Evolutionary conservation across 208 protist genomes (phyloP), one percentile per base, ranked within the genome.

Genomic region (Leishmania lainsoni): DNA sequence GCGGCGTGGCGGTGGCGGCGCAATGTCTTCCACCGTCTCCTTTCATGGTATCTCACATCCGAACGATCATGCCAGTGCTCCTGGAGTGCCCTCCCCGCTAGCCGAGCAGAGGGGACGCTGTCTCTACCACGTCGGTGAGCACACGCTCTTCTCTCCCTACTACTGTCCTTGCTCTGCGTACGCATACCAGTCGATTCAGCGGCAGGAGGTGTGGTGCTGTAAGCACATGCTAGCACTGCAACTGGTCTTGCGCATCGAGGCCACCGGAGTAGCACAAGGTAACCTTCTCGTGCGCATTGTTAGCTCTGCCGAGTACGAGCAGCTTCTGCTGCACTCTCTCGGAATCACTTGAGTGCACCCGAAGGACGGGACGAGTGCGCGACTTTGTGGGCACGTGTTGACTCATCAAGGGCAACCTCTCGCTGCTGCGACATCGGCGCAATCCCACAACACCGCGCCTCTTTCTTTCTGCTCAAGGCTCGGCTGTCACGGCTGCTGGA

Each of bases 131-230:
- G 89, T 97, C 20, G 94, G 94, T 10, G 91, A 96, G 16, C 88
- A 96, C 81, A 84, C 83, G 14, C 81, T 97, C 17, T 86, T 94
- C 29, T 96, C 94, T 3, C 89, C 89, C 20, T 92, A 90, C 61
- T 97, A 92, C 81, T 97, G 94, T 73, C 90, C 91, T 6, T 97
- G 94, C 69, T 89, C 89, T 32, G 92, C 94, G 5, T 97, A 97
- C 79, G 85, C 84, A 14, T 96, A 91, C 74, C 87, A 93, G 75
- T 89, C 90, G 26, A 90, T 97, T 66, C 90, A 90, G 58, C 87
- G 92, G 9, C 86, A 93, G 59, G 92, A 96, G 16, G 83, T 89
- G 77, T 96, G 86, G 84, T 89, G 88, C 71, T 97, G 94, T 80
- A 97, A 97, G 80, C 94, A 97, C 77, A 78, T 96, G 39, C 89